These are phyloP conservation scores for Penicillium polonicum DNA, from an alignment of 2,329 filamentous ascomycete genomes.

Conservation along the genomic window DNA sequence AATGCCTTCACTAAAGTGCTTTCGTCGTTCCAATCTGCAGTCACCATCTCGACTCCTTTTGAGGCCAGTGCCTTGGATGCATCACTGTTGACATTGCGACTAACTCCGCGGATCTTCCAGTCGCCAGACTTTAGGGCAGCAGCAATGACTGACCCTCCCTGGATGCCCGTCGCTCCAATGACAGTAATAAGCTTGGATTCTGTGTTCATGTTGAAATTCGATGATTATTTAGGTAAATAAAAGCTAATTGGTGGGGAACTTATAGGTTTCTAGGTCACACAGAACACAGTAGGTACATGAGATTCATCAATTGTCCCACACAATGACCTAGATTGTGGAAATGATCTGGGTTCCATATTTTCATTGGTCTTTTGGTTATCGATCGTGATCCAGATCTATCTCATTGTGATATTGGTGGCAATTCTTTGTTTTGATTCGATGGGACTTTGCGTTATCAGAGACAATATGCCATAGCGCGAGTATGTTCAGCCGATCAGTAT, in stretches of 20 bases:
- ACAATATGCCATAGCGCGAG: too few relatives aligned
- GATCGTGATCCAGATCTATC: too few relatives aligned
- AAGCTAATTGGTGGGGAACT: background rate
- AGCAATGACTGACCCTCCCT: conserved; percentile 5
- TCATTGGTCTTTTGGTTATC: background rate
- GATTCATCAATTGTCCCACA: background rate
- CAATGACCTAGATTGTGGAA: background rate
- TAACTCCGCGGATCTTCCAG: conserved; percentile 7
- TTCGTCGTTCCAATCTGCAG: conserved; percentile 1
- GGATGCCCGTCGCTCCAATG: conserved; percentile 4
- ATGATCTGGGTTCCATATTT: background rate
- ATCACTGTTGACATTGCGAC: background rate
- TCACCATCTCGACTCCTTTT: conserved; percentile 6
- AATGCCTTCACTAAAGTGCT: conserved; percentile 7
- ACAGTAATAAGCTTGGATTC: background rate
- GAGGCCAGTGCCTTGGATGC: background rate
- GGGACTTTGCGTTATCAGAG: too few relatives aligned
- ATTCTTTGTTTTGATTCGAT: too few relatives aligned
- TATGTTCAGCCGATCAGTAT: too few relatives aligned
- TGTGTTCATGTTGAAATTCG: background rate
- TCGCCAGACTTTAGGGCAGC: background rate
- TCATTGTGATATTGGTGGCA: too few relatives aligned
- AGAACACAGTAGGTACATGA: background rate
- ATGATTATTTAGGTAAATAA: background rate
- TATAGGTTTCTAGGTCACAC: background rate